Evolutionary conservation across 129 eudicot genomes (phyloP), one percentile per base, ranked within the genome.

Genomic region (Lactuca saligna): DNA sequence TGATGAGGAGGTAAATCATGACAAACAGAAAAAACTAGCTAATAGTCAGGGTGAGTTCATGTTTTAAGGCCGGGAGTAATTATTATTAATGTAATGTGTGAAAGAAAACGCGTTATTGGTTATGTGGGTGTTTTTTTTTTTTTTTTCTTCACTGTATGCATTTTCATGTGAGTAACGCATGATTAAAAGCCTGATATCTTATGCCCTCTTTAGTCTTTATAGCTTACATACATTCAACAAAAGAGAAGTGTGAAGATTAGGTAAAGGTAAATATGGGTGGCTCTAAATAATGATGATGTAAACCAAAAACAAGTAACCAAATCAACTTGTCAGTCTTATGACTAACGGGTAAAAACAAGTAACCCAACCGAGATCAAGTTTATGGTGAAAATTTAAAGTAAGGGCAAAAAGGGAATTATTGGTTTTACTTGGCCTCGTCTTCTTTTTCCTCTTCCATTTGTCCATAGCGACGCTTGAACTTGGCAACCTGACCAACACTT

Each of bases 401-500:
- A 44, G 39, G 39, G 34, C 65, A 13, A 42, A 67, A 71, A 33
- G 53, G 48, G 29, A 76, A 65, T 25, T 60, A 69, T 50, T 17
- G 12, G 13, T 69, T 79, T 46, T 61, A 75, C 76, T 83, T 83
- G 49, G 84, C 12, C 8, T 69, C 76, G 15, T 80, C 74, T 11
- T 84, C 78, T 14, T 77, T 73, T 76, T 77, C 97, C 70, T 80
- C 86, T 64, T 84, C 93, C 66, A 76, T 65, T 73, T 48, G 78
- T 17, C 85, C 93, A 80, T 89, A 94, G 2, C 96, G 91, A 37
- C 96, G 90, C 69, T 89, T 87, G 73, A 85, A 94, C 79, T 90
- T 89, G 38, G 97, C 99, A 73, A 94, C 83, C 79, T 89, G 90
- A 4, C 97, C 97, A 6, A 85, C 62, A 59, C 81, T 85, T 78